Conservation (phyloP, 495 filamentous ascomycete genomes). For the Hyaloscypha hepaticicola region DNA sequence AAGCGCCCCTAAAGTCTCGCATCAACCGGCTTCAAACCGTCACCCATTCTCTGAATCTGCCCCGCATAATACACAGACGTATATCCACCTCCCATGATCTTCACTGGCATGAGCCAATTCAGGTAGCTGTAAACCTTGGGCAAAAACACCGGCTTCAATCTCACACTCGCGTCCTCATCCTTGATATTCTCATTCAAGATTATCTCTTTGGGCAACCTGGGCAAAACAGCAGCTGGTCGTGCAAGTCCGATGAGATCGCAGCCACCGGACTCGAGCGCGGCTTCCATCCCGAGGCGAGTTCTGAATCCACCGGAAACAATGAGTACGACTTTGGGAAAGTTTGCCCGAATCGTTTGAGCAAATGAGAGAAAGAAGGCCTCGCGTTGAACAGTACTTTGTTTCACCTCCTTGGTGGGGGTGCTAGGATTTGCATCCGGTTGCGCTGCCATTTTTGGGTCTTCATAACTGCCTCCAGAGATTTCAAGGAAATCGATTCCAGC, state of each 20-base stretch:
- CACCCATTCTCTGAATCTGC: conserved; percentile 43
- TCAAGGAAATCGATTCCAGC: conserved; percentile 63
- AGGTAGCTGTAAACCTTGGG: conserved; percentile 34
- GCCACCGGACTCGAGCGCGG: conserved; percentile 48
- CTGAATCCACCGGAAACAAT: conserved; percentile 54
- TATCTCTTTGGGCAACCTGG: conserved; percentile 45
- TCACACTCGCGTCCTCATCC: conserved; percentile 49
- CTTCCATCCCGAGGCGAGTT: conserved; percentile 52
- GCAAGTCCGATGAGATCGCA: conserved; percentile 61
- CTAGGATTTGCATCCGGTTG: background rate
- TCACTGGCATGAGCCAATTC: conserved; percentile 37
- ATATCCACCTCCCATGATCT: conserved; percentile 44
- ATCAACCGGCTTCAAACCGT: conserved; percentile 26
- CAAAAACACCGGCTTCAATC: conserved; percentile 31
- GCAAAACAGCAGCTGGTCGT: conserved; percentile 51
- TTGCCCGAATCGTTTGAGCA: conserved; percentile 43
- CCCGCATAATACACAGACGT: conserved; percentile 44
- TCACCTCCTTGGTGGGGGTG: background rate
- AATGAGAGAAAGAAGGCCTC: conserved; percentile 65
- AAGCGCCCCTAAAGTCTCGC: background rate
- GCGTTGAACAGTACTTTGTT: conserved; percentile 41
- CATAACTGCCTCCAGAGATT: conserved; percentile 58
- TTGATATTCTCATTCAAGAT: conserved; percentile 52
- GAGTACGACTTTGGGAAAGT: conserved; percentile 46
- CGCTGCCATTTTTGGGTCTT: conserved; percentile 44